phyloP scores from a whole-genome alignment of 352 stramenopile species.

The Blastocystis sp. region DNA sequence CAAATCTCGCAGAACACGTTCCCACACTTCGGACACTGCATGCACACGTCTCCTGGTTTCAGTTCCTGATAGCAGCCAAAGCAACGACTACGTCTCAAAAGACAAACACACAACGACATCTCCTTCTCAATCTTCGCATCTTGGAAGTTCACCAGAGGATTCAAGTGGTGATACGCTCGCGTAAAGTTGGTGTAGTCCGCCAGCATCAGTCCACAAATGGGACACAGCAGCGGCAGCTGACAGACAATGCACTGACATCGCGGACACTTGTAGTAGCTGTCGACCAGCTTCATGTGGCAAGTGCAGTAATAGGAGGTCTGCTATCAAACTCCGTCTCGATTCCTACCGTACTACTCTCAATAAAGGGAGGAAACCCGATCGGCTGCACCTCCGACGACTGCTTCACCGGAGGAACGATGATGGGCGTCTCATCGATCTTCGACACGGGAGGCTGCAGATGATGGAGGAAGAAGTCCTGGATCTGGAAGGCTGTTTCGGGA shows the following conservation, averaged over 20 bases:
- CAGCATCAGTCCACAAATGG: constrained; percentile 13
- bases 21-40: constrained; percentile 46
- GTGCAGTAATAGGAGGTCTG: constrained; percentile 20
- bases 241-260: constrained; percentile 23
- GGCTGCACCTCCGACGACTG: neutral
- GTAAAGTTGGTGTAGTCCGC: constrained; percentile 38
- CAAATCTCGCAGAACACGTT: constrained; percentile 17
- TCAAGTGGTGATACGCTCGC: constrained; percentile 32
- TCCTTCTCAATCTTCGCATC: neutral
- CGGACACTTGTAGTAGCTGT: constrained; percentile 28
- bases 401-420: neutral
- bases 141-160: constrained; percentile 14
- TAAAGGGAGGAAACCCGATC: constrained; percentile 23
- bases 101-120: neutral
- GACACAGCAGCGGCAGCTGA: constrained; percentile 20
- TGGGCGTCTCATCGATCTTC: neutral
- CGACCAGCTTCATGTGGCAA: constrained; percentile 15
- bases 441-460: constrained; percentile 11
- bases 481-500: neutral
- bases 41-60: neutral
- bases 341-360: neutral
- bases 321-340: neutral
- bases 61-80: constrained; percentile 12
- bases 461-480: constrained; percentile 24
- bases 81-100: neutral